A percentile compares a stretch with the other conserved stretches of the same genome.
phyloP scores from a whole-genome alignment of 228 moss, liverwort and hornwort genomes.

The Sphagnum fallax region DNA sequence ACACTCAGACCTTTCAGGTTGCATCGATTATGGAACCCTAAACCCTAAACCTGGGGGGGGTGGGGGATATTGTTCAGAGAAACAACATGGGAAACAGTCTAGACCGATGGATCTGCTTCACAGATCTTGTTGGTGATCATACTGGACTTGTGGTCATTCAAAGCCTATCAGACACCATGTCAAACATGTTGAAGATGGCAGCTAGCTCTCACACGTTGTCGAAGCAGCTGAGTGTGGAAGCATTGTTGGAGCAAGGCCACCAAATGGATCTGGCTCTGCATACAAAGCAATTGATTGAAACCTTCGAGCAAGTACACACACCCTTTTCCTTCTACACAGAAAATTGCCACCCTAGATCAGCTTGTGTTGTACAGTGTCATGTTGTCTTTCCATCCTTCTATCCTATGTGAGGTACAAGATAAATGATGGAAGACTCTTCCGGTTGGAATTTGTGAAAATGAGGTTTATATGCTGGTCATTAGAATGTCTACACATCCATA shows the following conservation, averaged over 20 bases:
- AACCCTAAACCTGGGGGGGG: slow-evolving; percentile 12
- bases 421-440: no score
- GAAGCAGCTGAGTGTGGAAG: slow-evolving; percentile 13
- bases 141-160: slow-evolving; percentile 8
- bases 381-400: no score
- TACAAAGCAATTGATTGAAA: slow-evolving; percentile 6
- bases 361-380: no score
- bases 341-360: no score
- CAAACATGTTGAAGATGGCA: slow-evolving; percentile 23
- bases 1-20: background rate
- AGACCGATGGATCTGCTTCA: slow-evolving; percentile 18
- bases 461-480: no score
- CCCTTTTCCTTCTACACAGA: background rate
- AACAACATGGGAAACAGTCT: slow-evolving; percentile 9
- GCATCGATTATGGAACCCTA: background rate
- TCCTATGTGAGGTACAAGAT: no score
- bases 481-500: no score
- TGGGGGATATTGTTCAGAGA: background rate
- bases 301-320: slow-evolving; percentile 7
- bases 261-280: slow-evolving; percentile 12
- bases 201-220: slow-evolving; percentile 18
- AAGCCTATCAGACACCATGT: slow-evolving; percentile 7
- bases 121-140: slow-evolving; percentile 20
- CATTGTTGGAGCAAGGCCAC: slow-evolving; percentile 16
- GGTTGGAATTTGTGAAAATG: no score